A percentile compares a stretch with the other conserved stretches of the same genome.
Conservation (phyloP, 2,329 filamentous ascomycete genomes). For the Balansia obtecta region DNA sequence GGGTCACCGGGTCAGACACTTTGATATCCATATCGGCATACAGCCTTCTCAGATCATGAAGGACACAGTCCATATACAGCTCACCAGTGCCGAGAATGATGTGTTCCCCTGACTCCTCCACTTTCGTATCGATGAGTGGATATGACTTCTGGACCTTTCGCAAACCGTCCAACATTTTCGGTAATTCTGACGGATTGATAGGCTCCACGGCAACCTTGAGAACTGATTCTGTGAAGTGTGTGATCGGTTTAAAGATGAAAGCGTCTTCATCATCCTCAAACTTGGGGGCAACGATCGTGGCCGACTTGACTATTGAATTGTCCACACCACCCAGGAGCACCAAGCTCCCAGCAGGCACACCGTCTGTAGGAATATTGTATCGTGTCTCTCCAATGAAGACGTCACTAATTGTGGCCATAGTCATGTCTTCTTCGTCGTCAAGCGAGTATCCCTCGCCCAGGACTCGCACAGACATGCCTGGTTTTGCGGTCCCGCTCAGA, state of each 20-base stretch:
- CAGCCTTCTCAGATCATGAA: slow-evolving; percentile 84
- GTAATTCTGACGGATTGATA: slow-evolving; percentile 93
- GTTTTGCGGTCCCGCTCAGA: slow-evolving; percentile 78
- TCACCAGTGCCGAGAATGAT: slow-evolving; percentile 91
- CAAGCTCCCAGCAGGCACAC: slow-evolving; percentile 87
- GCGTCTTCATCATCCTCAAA: slow-evolving; percentile 82
- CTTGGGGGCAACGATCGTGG: slow-evolving; percentile 71
- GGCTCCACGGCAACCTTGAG: slow-evolving; percentile 97
- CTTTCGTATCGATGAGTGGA: slow-evolving; percentile 88
- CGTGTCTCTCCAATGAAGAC: slow-evolving; percentile 86
- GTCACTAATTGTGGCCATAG: slow-evolving; percentile 66
- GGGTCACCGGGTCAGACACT: slow-evolving; percentile 91
- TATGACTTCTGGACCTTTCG: slow-evolving; percentile 98
- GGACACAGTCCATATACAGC: slow-evolving; percentile 98
- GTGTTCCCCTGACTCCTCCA: slow-evolving; percentile 95
- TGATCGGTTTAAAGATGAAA: slow-evolving; percentile 87
- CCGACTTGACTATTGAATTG: slow-evolving; percentile 96
- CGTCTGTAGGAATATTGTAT: slow-evolving; percentile 85
- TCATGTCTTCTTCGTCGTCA: slow-evolving; percentile 98
- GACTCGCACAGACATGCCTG: slow-evolving; percentile 74
- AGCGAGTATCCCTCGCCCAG: slow-evolving; percentile 92
- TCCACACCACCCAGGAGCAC: slow-evolving; percentile 87
- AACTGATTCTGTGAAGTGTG: slow-evolving; percentile 93
- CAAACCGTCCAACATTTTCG: slow-evolving; percentile 96
- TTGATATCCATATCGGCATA: slow-evolving; percentile 99